Conservation (phyloP, 345 rosid species). For the Camelina sativa region DNA sequence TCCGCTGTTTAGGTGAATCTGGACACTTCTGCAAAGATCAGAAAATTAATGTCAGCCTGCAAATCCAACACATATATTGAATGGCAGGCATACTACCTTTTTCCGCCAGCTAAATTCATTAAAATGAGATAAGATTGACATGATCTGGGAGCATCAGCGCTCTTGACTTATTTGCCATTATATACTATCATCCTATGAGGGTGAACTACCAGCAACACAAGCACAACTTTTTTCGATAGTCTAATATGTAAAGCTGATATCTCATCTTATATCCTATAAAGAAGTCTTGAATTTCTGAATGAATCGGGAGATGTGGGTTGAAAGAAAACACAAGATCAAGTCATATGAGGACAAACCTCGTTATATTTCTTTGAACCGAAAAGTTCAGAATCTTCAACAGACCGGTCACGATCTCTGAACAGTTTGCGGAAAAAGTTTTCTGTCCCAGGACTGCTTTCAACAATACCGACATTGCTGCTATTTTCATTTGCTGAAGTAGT, state of each 20-base stretch:
- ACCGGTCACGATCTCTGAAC: conserved; percentile 90
- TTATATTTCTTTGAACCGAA: conserved; percentile 72
- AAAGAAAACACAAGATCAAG: conserved; percentile 15
- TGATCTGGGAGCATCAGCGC: background rate
- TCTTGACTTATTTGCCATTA: background rate
- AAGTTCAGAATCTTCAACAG: conserved; percentile 88
- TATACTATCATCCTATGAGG: background rate
- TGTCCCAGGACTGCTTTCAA: conserved; percentile 93
- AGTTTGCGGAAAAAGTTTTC: conserved; percentile 95
- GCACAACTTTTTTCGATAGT: background rate
- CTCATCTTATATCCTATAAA: conserved; percentile 10
- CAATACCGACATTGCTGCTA: conserved; percentile 53
- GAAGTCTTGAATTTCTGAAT: background rate
- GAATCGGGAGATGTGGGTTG: conserved; percentile 10
- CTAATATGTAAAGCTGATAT: background rate
- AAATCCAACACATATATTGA: conserved; percentile 23
- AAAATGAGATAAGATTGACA: conserved; percentile 16
- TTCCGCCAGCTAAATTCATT: conserved; percentile 15
- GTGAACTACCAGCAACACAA: background rate
- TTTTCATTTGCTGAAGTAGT: conserved; percentile 55
- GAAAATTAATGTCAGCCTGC: conserved; percentile 6
- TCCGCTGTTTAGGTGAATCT: conserved; percentile 77
- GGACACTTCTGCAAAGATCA: conserved; percentile 64
- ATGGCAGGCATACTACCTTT: conserved; percentile 9
- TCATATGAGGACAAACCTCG: conserved; percentile 57